Evolutionary conservation across 768 basidiomycete genomes (phyloP).

Genomic region (Cystobasidium onofrii): DNA sequence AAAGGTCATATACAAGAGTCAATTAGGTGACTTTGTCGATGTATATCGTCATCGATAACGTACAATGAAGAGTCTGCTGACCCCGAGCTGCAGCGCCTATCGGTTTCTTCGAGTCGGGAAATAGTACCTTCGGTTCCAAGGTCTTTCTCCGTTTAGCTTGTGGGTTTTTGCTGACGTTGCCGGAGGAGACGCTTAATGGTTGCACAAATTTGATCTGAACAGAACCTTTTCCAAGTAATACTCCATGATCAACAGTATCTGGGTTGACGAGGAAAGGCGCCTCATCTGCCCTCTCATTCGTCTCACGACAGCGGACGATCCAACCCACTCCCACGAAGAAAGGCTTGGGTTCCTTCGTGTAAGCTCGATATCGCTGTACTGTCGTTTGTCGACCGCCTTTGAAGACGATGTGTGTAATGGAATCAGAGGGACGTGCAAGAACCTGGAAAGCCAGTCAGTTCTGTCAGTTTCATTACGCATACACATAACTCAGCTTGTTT

Average conservation of each 20-base stretch:
- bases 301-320: slow-evolving; percentile 79
- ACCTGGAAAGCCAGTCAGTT: slow-evolving; percentile 54
- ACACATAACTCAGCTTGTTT: neutral
- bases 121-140: neutral
- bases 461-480: neutral
- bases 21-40: neutral
- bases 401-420: slow-evolving; percentile 69
- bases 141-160: neutral
- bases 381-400: slow-evolving; percentile 75
- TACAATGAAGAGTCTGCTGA: neutral
- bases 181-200: neutral
- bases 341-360: slow-evolving; percentile 60
- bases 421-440: slow-evolving; percentile 55
- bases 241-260: neutral
- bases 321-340: slow-evolving; percentile 73
- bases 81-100: neutral
- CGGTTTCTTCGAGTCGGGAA: neutral
- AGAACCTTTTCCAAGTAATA: neutral
- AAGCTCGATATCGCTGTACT: slow-evolving; percentile 62
- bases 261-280: neutral
- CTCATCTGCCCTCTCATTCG: slow-evolving; percentile 59
- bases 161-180: neutral
- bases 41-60: neutral
- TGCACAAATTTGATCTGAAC: neutral
- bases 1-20: neutral